phyloP scores from a whole-genome alignment of 139 green algal genomes.

The Desmodesmus armatus region DNA sequence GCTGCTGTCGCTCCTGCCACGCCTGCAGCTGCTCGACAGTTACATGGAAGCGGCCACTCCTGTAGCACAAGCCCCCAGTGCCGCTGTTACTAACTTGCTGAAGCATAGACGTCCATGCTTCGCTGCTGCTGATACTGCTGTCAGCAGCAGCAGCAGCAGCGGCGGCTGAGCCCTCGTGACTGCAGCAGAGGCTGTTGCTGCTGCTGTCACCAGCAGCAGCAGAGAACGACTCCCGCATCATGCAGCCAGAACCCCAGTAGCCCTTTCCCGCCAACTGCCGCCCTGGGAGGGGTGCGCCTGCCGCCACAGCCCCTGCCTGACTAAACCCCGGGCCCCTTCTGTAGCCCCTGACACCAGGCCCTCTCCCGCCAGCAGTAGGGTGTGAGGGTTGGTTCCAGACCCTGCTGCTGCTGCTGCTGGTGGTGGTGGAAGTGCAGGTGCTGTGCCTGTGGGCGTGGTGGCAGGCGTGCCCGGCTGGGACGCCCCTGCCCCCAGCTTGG shows the following conservation, averaged over 20 bases:
- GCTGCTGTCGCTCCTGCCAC: background rate
- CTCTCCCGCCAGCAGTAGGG: too few relatives aligned
- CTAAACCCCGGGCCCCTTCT: too few relatives aligned
- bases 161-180: background rate
- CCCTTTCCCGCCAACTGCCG: background rate
- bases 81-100: background rate
- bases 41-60: slow-evolving; percentile 28
- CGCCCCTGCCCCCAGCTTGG: too few relatives aligned
- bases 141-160: slow-evolving; percentile 30
- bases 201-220: background rate
- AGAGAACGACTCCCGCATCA: background rate
- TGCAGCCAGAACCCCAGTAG: background rate
- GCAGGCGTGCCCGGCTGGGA: too few relatives aligned
- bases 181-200: background rate
- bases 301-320: background rate
- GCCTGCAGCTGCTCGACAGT: slow-evolving; percentile 26
- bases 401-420: slow-evolving; percentile 9
- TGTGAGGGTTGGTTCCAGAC: too few relatives aligned
- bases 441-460: background rate
- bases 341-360: background rate
- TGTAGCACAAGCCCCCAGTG: slow-evolving; percentile 24
- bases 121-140: too few relatives aligned
- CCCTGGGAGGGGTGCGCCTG: too few relatives aligned
- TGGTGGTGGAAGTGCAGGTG: background rate
- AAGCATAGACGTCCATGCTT: too few relatives aligned